A percentile compares a stretch with the other conserved stretches of the same genome.
These are phyloP conservation scores for Xylariales sp. DNA, from an alignment of 2,329 filamentous ascomycete genomes.

Conservation along the genomic window DNA sequence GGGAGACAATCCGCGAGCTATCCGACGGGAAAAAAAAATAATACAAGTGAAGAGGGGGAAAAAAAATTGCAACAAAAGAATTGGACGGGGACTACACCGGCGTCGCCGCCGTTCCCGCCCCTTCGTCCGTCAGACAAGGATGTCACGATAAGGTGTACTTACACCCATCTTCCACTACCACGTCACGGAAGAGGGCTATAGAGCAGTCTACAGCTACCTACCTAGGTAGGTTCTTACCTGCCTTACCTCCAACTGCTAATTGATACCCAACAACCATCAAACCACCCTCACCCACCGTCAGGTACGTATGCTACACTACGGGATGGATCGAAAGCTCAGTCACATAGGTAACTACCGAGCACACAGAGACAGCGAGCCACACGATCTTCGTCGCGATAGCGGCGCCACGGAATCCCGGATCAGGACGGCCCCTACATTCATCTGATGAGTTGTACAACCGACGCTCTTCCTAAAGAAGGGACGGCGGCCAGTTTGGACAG, in stretches of 20 bases:
- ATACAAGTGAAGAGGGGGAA: not conserved
- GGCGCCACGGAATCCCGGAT: constrained; percentile 20
- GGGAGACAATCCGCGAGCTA: not conserved
- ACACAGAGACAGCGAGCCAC: not conserved
- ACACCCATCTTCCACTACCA: not conserved
- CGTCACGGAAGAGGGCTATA: constrained; percentile 1
- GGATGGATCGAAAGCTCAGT: constrained; percentile 1
- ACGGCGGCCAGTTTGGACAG: constrained; percentile 21
- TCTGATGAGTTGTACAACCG: constrained; percentile 32
- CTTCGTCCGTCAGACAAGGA: constrained; percentile 11
- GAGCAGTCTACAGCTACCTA: too few species aligned
- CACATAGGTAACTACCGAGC: too few species aligned
- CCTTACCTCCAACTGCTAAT: not conserved
- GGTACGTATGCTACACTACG: not conserved
- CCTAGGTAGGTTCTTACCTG: not conserved
- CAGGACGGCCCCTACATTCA: constrained; percentile 9
- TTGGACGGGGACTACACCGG: constrained; percentile 8
- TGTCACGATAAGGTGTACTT: constrained; percentile 18
- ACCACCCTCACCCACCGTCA: not conserved
- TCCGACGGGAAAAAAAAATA: not conserved
- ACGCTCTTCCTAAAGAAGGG: constrained; percentile 15
- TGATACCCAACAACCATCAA: constrained; percentile 22
- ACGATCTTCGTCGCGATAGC: not conserved
- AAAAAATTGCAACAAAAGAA: not conserved
- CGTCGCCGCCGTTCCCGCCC: constrained; percentile 24